A percentile compares a stretch with the other conserved stretches of the same genome.
Conservation (phyloP, 108 stramenopile genomes). For the Craspedostauros australis region DNA sequence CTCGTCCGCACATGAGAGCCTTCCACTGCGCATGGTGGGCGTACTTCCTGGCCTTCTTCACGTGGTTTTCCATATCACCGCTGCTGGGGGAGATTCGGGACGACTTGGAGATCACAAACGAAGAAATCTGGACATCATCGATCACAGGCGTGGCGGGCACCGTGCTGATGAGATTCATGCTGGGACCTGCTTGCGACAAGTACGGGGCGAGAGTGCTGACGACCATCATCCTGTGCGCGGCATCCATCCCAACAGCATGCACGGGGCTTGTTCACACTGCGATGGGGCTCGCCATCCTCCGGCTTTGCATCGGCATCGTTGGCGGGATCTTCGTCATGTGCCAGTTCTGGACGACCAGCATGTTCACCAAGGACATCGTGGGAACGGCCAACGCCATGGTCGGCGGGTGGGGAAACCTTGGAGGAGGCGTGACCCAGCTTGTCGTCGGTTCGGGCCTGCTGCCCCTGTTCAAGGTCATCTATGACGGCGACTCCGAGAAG, state of each 20-base stretch:
- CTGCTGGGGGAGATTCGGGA: no score
- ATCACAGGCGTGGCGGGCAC: no score
- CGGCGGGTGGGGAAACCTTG: slow-evolving; percentile 88
- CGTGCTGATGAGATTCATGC: no score
- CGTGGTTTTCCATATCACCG: no score
- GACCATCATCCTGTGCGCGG: no score
- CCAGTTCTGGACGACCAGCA: slow-evolving; percentile 74
- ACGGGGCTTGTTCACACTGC: slow-evolving; percentile 49
- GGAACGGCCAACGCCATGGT: slow-evolving; percentile 81
- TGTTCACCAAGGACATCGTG: slow-evolving; percentile 72
- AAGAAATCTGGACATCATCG: no score
- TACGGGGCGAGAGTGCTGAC: no score
- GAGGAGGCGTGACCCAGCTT: slow-evolving; percentile 64
- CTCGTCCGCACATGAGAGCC: slow-evolving; percentile 85
- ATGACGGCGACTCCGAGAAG: slow-evolving; percentile 13
- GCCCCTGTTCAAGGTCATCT: slow-evolving; percentile 56
- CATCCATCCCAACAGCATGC: slow-evolving; percentile 64
- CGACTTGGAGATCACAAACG: no score
- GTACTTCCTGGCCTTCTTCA: no score
- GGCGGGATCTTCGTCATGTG: slow-evolving; percentile 63
- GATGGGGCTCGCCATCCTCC: slow-evolving; percentile 40
- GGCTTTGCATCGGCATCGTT: slow-evolving; percentile 52
- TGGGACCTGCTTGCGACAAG: no score
- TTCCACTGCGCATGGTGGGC: slow-evolving; percentile 78
- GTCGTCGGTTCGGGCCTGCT: slow-evolving; percentile 62